Percentiles rank a stretch among this genome's conserved stretches.
Conservation (phyloP, 1,139 yeast species). For the Sugiyamaella neomexicana region DNA sequence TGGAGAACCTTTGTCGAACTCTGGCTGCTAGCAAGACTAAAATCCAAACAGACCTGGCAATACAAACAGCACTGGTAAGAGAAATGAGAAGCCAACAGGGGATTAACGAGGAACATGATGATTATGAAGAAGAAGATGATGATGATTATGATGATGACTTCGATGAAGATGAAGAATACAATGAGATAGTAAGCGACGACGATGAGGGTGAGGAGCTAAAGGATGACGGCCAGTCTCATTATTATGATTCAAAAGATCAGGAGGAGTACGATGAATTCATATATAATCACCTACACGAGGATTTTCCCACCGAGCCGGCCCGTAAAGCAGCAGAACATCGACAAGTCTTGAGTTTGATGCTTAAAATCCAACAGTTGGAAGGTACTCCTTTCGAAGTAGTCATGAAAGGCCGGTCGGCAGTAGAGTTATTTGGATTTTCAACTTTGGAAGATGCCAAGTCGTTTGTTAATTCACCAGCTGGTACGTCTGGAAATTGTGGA, state of each 20-base stretch:
- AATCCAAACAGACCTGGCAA: conserved; percentile 6
- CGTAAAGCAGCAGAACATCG: conserved; percentile 10
- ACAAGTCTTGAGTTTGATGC: not conserved
- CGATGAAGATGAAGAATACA: conserved; percentile 7
- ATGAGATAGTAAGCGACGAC: not conserved
- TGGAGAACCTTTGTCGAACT: conserved; percentile 11
- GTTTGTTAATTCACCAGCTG: conserved; percentile 11
- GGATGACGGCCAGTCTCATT: not conserved
- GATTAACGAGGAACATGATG: not conserved
- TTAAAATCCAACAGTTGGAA: not conserved
- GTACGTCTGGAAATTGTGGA: conserved; percentile 5
- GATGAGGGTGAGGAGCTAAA: not conserved
- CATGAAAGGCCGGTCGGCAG: not conserved
- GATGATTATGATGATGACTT: too few relatives aligned
- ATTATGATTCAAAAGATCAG: not conserved
- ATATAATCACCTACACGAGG: not conserved
- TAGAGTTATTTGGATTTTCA: conserved; percentile 9
- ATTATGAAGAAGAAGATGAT: conserved; percentile 14
- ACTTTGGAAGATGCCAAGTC: conserved; percentile 4
- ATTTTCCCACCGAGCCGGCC: conserved; percentile 1
- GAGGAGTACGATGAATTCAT: conserved; percentile 3
- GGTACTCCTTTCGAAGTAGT: not conserved
- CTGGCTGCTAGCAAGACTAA: not conserved
- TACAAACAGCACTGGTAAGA: conserved; percentile 13
- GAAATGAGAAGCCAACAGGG: conserved; percentile 8